phyloP scores from a whole-genome alignment of 768 basidiomycete species.

The Leccinum olivaceopallidum region DNA sequence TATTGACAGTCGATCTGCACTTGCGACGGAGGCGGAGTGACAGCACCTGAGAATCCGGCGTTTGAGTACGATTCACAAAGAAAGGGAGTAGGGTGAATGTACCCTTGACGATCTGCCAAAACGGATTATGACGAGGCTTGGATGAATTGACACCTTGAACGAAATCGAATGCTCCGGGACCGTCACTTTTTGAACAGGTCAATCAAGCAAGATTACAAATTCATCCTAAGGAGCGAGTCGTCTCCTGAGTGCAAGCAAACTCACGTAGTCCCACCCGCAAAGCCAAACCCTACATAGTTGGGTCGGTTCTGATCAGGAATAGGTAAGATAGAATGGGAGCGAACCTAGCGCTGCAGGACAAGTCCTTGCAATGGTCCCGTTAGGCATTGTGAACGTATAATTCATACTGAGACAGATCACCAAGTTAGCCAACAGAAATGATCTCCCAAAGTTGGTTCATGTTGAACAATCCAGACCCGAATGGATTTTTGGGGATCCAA shows the following conservation, averaged over 20 bases:
- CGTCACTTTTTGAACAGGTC: conserved; percentile 42
- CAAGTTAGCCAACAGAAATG: background rate
- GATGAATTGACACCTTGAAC: conserved; percentile 71
- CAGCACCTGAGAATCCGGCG: conserved; percentile 17
- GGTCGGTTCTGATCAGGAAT: background rate
- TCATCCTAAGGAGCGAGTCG: background rate
- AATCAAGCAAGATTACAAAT: background rate
- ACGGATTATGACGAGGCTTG: conserved; percentile 59
- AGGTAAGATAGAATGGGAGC: conserved; percentile 17
- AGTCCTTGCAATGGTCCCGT: conserved; percentile 67
- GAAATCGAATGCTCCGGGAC: conserved; percentile 79
- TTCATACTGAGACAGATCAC: conserved; percentile 46
- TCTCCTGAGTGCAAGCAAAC: conserved; percentile 18
- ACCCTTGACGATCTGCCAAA: conserved; percentile 80
- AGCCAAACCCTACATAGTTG: conserved; percentile 55
- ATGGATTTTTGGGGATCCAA: background rate
- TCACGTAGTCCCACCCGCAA: conserved; percentile 81
- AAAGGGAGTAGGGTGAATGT: background rate
- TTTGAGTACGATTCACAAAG: background rate
- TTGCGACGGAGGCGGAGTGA: conserved; percentile 64
- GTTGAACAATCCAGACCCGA: background rate
- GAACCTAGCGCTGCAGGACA: conserved; percentile 80
- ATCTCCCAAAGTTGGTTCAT: background rate
- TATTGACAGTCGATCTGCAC: conserved; percentile 68
- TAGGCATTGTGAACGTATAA: conserved; percentile 61